Base-by-base conservation (phyloP, 768 basidiomycete species). In the Suillus clintonianus region DNA sequence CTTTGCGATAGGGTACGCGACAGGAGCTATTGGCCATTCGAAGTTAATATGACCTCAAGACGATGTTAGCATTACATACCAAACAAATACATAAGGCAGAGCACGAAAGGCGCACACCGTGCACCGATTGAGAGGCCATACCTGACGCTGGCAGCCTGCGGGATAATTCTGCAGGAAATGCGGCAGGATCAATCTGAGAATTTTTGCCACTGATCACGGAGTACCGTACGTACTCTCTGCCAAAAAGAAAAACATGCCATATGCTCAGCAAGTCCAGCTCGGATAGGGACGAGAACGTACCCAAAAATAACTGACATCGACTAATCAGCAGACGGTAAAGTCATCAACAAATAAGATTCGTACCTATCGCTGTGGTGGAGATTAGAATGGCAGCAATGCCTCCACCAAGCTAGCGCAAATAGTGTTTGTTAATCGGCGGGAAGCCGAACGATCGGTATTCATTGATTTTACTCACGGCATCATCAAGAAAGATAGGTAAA, bases 121-220 rank as follows among this genome's bases (percentile, higher is more conserved):
- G 93, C 92, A 17, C 94, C 94, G 62, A 96, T 89, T 3, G 85
- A 76, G 17, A 95, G 85, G 56, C 94, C 94, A 73, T 94, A 89
- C 42, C 92, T 83, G 11, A 85, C 83, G 72, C 92, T 87, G 62
- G 92, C 85, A 75, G 91, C 85, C 83, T 97, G 83, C 22, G 83
- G 83, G 53, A 87, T 89, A 68, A 90, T 83, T 70, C 87, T 89
- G 66, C 70, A 30, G 32, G 17, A 48, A 56, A 17, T 51, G 50
- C 27, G 17, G 55, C 30, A 7, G 24, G 39, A 27, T 48, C 55
- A 37, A 39, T 47, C 34, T 55, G 50, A 45, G 22, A 11, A 3
- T 13, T n/a, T 19, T 27, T 27, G n/a, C 36, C 36, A 45, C 42
- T 30, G n/a, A 22, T 62, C 9, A 58, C n/a, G 53, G 39, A 59